Base-by-base conservation (phyloP, 2,329 filamentous ascomycete genomes). In the Periconia sp. region DNA sequence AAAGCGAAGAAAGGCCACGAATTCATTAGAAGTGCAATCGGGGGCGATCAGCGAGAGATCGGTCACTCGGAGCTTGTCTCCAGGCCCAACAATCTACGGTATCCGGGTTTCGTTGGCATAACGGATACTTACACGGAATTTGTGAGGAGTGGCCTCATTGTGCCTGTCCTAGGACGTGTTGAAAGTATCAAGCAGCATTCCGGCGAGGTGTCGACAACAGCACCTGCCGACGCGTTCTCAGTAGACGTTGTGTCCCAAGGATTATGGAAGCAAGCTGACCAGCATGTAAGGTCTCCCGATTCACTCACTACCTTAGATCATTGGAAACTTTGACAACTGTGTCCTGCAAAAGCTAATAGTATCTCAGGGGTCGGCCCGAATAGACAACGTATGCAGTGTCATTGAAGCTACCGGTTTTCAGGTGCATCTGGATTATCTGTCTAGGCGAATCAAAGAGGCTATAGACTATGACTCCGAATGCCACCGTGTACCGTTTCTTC, bases 321-420 rank as follows among this genome's bases (percentile, higher is more conserved):
- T 23, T 10, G 23, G 15, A 11, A 15, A 21, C 12, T 15, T 52
- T 61, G 23, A 60, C 13, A 7, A 2, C 2, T 8, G 7, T 17
- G 59, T 52, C 28, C 24, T 2, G 40, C 12, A 5, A 47, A 29
- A 7, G 44, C 34, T 8, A n/a, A n/a, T n/a, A n/a, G n/a, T n/a
- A n/a, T n/a, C n/a, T n/a, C n/a, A n/a, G n/a, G n/a, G n/a, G n/a
- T n/a, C n/a, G n/a, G n/a, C n/a, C n/a, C n/a, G n/a, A n/a, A 19
- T 65, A 9, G 30, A 39, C 6, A 40, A 52, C 19, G 46, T 56
- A 1, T 40, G 80, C 0, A 86, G 84, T 0, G 77, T 94, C 9
- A 75, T 95, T 2, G 77, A 89, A 13, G 88, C 88, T 0, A 92
- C 88, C 0, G 89, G 89, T 1, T 95, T 89, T 61, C 77, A 80